phyloP scores from a whole-genome alignment of 331 rosid species.

The Saraca asoca region DNA sequence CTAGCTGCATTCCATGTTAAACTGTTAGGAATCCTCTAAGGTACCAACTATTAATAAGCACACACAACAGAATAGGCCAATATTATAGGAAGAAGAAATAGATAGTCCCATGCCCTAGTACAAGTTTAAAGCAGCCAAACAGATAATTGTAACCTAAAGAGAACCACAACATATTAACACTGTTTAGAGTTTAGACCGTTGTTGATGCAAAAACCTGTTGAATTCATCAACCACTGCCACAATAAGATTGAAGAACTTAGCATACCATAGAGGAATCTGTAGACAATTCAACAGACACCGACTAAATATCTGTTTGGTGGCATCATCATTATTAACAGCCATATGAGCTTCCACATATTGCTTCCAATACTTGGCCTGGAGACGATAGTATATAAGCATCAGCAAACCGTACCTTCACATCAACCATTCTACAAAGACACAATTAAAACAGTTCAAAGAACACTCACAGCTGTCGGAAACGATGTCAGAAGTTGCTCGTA shows the following conservation, averaged over 20 bases:
- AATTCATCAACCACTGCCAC: conserved; percentile 21
- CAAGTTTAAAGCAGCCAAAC: too few relatives aligned
- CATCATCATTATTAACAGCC: conserved; percentile 87
- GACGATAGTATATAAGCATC: conserved; percentile 26
- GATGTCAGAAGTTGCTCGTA: conserved; percentile 79
- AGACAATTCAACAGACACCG: conserved; percentile 85
- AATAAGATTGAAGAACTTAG: conserved; percentile 20
- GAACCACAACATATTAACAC: too few relatives aligned
- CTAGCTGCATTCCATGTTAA: conserved; percentile 5
- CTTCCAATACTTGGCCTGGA: conserved; percentile 94
- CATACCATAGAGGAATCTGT: conserved; percentile 93
- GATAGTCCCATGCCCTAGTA: too few relatives aligned
- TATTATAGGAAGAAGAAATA: too few relatives aligned
- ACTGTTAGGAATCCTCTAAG: not conserved
- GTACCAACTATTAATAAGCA: too few relatives aligned
- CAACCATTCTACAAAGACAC: conserved; percentile 2
- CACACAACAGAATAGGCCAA: too few relatives aligned
- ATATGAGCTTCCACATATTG: conserved; percentile 94
- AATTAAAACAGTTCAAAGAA: conserved; percentile 25
- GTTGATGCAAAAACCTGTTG: not conserved
- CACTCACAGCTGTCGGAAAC: conserved; percentile 87
- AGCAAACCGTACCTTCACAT: not conserved
- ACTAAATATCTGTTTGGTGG: conserved; percentile 86
- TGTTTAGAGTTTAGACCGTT: too few relatives aligned
- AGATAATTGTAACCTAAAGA: too few relatives aligned